These are phyloP conservation scores for Kandelia obovata DNA, from an alignment of 345 rosid genomes.

Conservation along the genomic window DNA sequence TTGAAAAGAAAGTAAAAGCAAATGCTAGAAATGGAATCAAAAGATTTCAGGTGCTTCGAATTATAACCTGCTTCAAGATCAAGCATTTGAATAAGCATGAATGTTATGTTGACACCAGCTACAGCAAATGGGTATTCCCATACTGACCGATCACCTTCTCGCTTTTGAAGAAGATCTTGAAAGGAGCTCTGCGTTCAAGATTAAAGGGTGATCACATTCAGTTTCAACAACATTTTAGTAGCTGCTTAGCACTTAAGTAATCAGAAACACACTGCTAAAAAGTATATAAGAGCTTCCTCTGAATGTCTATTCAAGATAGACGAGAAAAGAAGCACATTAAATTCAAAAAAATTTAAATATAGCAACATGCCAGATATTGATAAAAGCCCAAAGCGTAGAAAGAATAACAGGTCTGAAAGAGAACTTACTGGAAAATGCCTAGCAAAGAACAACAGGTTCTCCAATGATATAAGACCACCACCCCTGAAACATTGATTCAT, in stretches of 20 bases:
- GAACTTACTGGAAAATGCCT: constrained; percentile 66
- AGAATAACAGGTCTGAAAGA: constrained; percentile 1
- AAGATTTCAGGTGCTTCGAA: not conserved
- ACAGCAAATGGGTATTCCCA: constrained; percentile 99
- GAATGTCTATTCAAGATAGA: no score
- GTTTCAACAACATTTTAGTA: no score
- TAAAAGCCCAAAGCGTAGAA: not conserved
- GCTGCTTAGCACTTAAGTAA: no score
- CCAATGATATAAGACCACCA: constrained; percentile 98
- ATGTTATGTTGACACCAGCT: constrained; percentile 95
- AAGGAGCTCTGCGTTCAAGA: constrained; percentile 66
- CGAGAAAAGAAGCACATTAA: no score
- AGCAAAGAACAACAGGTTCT: constrained; percentile 88
- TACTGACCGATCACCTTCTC: constrained; percentile 83
- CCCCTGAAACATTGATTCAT: constrained; percentile 63
- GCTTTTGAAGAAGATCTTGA: constrained; percentile 85
- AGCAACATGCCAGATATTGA: no score
- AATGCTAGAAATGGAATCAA: not conserved
- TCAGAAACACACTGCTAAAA: no score
- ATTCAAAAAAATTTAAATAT: no score
- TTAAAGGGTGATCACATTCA: constrained; percentile 1
- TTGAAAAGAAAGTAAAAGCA: no score
- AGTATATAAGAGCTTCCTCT: no score
- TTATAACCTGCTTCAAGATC: constrained; percentile 94
- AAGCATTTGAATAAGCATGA: constrained; percentile 99